A percentile compares a stretch with the other conserved stretches of the same genome.
phyloP scores from a whole-genome alignment of 345 rosid genomes.

The Eucalyptus rudis region DNA sequence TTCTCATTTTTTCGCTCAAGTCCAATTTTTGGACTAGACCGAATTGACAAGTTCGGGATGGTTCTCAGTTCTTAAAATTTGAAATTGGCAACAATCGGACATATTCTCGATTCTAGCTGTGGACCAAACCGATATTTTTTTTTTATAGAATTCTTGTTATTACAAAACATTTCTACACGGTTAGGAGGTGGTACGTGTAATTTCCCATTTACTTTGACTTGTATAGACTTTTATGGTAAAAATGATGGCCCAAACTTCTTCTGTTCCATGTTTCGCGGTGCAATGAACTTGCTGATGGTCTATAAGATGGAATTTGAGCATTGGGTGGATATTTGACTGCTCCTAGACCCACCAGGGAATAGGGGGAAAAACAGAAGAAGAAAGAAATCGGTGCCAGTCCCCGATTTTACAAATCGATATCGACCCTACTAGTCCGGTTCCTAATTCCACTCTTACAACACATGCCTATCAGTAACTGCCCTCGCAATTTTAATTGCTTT shows the following conservation, averaged over 20 bases:
- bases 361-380: background rate
- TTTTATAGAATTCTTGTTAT: no score
- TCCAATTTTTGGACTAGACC: no score
- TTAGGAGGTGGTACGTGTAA: background rate
- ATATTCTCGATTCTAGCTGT: fast-evolving
- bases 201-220: background rate
- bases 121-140: fast-evolving
- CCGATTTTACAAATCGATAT: background rate
- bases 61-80: background rate
- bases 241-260: background rate
- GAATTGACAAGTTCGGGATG: fast-evolving
- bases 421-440: background rate
- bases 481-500: background rate
- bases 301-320: background rate
- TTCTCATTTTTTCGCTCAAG: no score
- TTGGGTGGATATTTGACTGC: background rate
- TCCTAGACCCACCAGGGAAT: background rate
- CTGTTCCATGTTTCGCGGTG: background rate
- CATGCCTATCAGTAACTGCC: background rate
- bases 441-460: fast-evolving
- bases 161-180: no score
- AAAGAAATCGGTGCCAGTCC: background rate
- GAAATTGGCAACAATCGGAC: background rate
- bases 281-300: fast-evolving
- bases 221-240: background rate